Base-by-base conservation (phyloP, 1,284 basidiomycete genomes). In the Cutaneotrichosporon sp. region DNA sequence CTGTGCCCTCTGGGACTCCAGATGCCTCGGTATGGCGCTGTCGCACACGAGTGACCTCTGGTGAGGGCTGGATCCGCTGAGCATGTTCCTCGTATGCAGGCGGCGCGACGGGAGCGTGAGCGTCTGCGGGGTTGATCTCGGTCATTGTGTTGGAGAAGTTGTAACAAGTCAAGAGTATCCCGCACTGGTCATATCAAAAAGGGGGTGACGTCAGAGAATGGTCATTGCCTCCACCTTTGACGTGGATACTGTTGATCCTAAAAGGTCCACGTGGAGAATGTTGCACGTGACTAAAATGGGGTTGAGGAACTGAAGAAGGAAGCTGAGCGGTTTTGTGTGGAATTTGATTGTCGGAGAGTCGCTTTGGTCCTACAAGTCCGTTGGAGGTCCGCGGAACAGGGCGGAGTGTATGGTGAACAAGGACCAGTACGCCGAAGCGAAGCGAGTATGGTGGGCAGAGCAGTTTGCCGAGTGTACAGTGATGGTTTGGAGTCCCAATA, bases 21-120 rank as follows among this genome's bases (percentile, higher is more conserved):
- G 55, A 34, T 26, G 53, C 5, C 31, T 56, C 51, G 32, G 22
- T 14, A 7, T n/a, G 34, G 49, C 59, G 59, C 50, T 61, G 49
- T 6, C 60, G 56, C 49, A 51, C 40, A 21, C 52, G 42, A n/a
- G 30, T 16, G 11, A 31, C 61, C 5, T 36, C 34, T 22, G 55
- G 55, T 11, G 49, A 49, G 31, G 34, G 5, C 34, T 46, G 42
- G 42, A 8, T 16, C 16, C 6, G 42, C 42, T 46, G 42, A 8
- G 42, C 42, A 16, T 1, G 7, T 18, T 46, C 18, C 42, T 46
- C 42, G 42, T 46, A 46, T 1, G 42, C 42, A 7, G 42, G 42
- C 16, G 18, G 42, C 16, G n/a, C 42, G 42, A 5, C 42, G 42
- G 42, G 11, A n/a, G 42, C 18, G 42, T 13, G 18, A 1, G n/a